Evolutionary conservation across 2,329 filamentous ascomycete genomes (phyloP).

Genomic region (Epichloe glyceriae): DNA sequence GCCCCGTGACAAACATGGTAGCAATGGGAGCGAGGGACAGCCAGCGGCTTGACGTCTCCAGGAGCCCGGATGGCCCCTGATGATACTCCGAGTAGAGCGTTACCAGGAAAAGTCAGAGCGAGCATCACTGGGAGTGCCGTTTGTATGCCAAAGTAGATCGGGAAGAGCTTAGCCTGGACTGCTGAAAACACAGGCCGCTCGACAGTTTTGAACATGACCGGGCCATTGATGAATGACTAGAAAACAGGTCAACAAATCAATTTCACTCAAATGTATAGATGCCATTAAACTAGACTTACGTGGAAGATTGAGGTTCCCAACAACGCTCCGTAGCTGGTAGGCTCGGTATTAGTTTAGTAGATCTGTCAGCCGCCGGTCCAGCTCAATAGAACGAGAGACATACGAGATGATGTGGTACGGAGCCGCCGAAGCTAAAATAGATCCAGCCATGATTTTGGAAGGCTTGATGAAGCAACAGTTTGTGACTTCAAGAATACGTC

Average conservation of each 20-base stretch:
- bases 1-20: conserved; percentile 55
- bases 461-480: neutral
- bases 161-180: conserved; percentile 72
- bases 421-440: conserved; percentile 47
- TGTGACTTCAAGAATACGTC: neutral
- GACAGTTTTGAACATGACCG: conserved; percentile 64
- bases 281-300: conserved; percentile 24
- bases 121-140: conserved; percentile 59
- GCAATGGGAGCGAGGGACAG: conserved; percentile 55
- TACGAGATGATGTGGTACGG: conserved; percentile 70
- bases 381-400: conserved; percentile 9
- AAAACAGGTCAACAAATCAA: neutral
- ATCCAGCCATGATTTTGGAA: conserved; percentile 27
- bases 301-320: conserved; percentile 82
- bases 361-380: neutral
- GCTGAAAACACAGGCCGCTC: conserved; percentile 68
- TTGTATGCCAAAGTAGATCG: conserved; percentile 80
- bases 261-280: neutral
- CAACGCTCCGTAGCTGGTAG: conserved; percentile 66
- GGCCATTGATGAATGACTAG: conserved; percentile 61
- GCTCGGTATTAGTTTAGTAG: conserved; percentile 10
- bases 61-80: conserved; percentile 41
- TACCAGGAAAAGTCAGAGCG: conserved; percentile 69
- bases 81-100: conserved; percentile 31
- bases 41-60: conserved; percentile 48